Percentiles rank a stretch among this genome's conserved stretches.
phyloP scores from a whole-genome alignment of 1,284 basidiomycete genomes.

The Macrocybe sp. region DNA sequence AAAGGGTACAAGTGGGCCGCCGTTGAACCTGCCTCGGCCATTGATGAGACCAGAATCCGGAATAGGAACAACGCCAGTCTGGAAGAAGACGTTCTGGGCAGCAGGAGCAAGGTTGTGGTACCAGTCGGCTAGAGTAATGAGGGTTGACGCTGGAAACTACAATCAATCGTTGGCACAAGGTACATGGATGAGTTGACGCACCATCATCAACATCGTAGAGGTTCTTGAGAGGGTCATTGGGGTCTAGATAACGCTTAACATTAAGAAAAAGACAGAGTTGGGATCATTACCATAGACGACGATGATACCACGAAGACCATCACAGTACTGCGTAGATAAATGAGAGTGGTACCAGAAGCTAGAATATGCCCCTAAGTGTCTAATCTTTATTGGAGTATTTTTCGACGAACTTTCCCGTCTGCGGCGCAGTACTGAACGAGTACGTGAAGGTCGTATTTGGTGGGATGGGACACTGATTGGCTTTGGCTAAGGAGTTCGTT shows the following conservation, averaged over 20 bases:
- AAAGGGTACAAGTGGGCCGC: slow-evolving; percentile 26
- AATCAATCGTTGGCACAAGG: not conserved
- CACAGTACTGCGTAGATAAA: slow-evolving; percentile 33
- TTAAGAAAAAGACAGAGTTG: not conserved
- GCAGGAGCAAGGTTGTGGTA: slow-evolving; percentile 17
- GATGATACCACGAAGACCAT: slow-evolving; percentile 41
- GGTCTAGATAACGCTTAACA: slow-evolving; percentile 5
- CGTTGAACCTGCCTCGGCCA: slow-evolving; percentile 30
- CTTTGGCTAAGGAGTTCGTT: slow-evolving; percentile 2
- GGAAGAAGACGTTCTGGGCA: slow-evolving; percentile 13
- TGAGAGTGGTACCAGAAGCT: slow-evolving; percentile 37
- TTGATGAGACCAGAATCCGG: slow-evolving; percentile 37
- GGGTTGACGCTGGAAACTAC: slow-evolving; percentile 13
- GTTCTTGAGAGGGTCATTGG: slow-evolving; percentile 15
- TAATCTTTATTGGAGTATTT: not conserved
- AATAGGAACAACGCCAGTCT: slow-evolving; percentile 21
- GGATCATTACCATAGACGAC: slow-evolving; percentile 37
- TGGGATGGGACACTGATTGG: slow-evolving; percentile 35
- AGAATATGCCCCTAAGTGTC: too few relatives aligned
- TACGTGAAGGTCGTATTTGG: slow-evolving; percentile 25
- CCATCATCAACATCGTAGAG: slow-evolving; percentile 47
- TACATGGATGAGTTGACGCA: slow-evolving; percentile 15
- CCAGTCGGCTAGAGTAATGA: slow-evolving; percentile 26
- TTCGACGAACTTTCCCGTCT: slow-evolving; percentile 19
- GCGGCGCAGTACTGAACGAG: slow-evolving; percentile 18